Evolutionary conservation across 208 protist species (phyloP).

Genomic region (Trypanosoma conorhini): DNA sequence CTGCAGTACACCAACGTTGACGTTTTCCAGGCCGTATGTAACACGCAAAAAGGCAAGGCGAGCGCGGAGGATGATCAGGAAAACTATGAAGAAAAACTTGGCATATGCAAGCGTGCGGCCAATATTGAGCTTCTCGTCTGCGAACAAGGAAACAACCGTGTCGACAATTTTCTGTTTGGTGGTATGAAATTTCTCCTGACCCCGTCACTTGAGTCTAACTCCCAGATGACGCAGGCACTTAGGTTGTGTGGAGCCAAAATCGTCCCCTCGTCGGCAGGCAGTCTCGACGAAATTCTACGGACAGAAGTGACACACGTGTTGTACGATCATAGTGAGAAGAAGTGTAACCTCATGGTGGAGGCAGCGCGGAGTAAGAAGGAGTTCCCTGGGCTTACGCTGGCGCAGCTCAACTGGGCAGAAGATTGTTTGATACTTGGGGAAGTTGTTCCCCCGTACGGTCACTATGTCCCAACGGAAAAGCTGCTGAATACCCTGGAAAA

Average conservation of each 20-base stretch:
- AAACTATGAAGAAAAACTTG: conserved; percentile 46
- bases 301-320: conserved; percentile 74
- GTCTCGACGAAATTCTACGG: conserved; percentile 41
- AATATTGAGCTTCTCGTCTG: conserved; percentile 64
- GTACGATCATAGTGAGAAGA: conserved; percentile 80
- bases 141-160: conserved; percentile 59
- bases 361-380: conserved; percentile 48
- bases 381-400: conserved; percentile 66
- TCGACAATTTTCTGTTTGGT: conserved; percentile 78
- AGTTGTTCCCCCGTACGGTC: conserved; percentile 61
- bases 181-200: conserved; percentile 67
- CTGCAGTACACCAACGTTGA: conserved; percentile 64
- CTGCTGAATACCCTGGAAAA: conserved; percentile 82
- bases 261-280: conserved; percentile 27
- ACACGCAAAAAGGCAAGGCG: not conserved
- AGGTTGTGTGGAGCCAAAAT: conserved; percentile 66
- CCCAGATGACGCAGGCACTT: conserved; percentile 37
- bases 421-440: conserved; percentile 87
- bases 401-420: conserved; percentile 74
- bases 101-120: conserved; percentile 29
- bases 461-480: conserved; percentile 80
- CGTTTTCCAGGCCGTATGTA: conserved; percentile 66
- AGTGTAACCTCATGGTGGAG: conserved; percentile 64
- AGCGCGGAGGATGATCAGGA: conserved; percentile 43
- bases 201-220: conserved; percentile 46